Evolutionary conservation across 2,329 filamentous ascomycete species (phyloP), one percentile per base, ranked within the genome.

Genomic region (Fusarium devonianum): DNA sequence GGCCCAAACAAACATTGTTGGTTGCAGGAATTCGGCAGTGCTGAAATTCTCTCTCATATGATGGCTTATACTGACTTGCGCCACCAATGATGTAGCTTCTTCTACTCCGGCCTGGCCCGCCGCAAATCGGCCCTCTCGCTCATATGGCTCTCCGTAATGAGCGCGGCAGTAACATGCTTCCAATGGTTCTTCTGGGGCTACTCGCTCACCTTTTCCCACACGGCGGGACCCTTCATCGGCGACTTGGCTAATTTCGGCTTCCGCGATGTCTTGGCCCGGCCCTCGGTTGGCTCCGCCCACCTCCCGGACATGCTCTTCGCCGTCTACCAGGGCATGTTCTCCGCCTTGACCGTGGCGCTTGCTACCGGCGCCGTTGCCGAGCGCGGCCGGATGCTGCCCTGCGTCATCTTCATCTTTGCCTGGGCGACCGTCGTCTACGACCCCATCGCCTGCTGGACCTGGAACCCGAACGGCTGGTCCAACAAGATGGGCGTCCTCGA

Each of bases 171-270:
- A 39, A 87, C 90, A 25, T 88, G 86, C 18, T 95, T 96, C 73
- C 91, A 96, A 71, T 96, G 92, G 92, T 96, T 96, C 78, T 91
- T 94, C 78, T 94, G 90, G 90, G 90, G 90, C 29, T 94, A 90
- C 70, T 92, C 88, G 4, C 75, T 94, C 9, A 84, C 89, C 36
- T 94, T 92, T 70, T 94, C 90, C 12, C 90, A 93, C 72, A 79
- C 81, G 2, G 88, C 88, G 18, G 86, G 87, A 35, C 82, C 78
- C 30, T 96, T 84, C 70, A 89, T 96, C 56, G 91, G 91, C 49
- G 80, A 92, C 64, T 77, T 96, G 18, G 74, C 83, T 58, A 93
- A 96, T 75, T 85, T 96, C 67, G 91, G 88, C 32, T 87, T 95
- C 71, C 85, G 78, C 59, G 80, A 88, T 70, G 89, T 94, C 17